These are phyloP conservation scores for Barnettozyma pratensis DNA, from an alignment of 805 yeast genomes.

Conservation along the genomic window DNA sequence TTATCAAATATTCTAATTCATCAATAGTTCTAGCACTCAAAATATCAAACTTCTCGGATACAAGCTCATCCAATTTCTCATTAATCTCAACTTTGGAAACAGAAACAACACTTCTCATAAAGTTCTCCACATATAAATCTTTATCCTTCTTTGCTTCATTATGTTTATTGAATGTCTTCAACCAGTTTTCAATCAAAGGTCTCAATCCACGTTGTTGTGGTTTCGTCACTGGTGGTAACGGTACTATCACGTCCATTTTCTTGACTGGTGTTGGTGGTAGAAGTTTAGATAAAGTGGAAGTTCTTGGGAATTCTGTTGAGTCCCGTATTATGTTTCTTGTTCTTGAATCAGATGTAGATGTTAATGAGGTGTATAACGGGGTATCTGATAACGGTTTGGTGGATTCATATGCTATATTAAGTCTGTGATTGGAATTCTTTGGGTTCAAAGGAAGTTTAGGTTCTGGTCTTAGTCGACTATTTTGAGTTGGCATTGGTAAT, in stretches of 20 bases:
- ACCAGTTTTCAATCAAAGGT: conserved; percentile 20
- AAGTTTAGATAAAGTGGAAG: conserved; percentile 37
- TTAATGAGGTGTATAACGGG: conserved; percentile 19
- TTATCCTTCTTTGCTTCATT: conserved; percentile 8
- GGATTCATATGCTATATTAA: conserved; percentile 6
- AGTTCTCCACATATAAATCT: conserved; percentile 17
- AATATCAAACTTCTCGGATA: conserved; percentile 46
- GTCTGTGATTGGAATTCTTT: conserved; percentile 23
- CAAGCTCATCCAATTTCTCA: conserved; percentile 30
- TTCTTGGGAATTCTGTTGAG: conserved; percentile 39
- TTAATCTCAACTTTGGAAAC: conserved; percentile 22
- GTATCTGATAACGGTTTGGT: conserved; percentile 4
- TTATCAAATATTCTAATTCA: conserved; percentile 53
- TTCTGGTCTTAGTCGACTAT: conserved; percentile 4
- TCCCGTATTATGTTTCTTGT: conserved; percentile 20
- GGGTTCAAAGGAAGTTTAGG: conserved; percentile 20
- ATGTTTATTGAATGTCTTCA: conserved; percentile 16
- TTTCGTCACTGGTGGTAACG: conserved; percentile 24
- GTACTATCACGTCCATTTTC: conserved; percentile 44
- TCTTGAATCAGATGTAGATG: conserved; percentile 12
- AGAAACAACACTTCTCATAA: conserved; percentile 24
- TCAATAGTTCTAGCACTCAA: conserved; percentile 67
- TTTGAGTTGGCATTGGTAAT: conserved; percentile 14
- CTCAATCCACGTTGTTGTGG: conserved; percentile 17
- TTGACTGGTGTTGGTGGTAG: conserved; percentile 68